A percentile compares a stretch with the other conserved stretches of the same genome.
Conservation (phyloP, 2,329 filamentous ascomycete genomes). For the Aspergillus sp. region DNA sequence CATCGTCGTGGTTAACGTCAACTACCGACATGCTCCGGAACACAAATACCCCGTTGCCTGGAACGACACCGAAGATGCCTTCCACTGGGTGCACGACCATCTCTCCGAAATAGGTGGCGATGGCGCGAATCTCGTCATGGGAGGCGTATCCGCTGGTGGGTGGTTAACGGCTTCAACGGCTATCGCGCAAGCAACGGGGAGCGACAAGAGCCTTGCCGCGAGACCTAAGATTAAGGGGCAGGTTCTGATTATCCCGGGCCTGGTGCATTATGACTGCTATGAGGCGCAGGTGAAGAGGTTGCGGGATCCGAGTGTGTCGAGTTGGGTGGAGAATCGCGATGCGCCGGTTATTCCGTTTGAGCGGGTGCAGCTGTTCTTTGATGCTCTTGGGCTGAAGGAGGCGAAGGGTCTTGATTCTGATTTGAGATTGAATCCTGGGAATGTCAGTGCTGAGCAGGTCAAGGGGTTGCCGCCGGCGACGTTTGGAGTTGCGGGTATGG, state of each 20-base stretch:
- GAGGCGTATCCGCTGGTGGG: constrained; percentile 52
- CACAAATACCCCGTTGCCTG: constrained; percentile 53
- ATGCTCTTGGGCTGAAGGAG: constrained; percentile 24
- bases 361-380: constrained; percentile 35
- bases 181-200: constrained; percentile 38
- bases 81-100: constrained; percentile 54
- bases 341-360: constrained; percentile 52
- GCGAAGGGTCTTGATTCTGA: constrained; percentile 35
- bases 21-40: constrained; percentile 61
- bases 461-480: constrained; percentile 46
- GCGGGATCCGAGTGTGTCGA: constrained; percentile 43
- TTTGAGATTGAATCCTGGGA: constrained; percentile 42
- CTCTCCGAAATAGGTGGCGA: constrained; percentile 43
- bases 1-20: constrained; percentile 54
- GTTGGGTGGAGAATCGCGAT: constrained; percentile 46
- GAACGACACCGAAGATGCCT: constrained; percentile 55
- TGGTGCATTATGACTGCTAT: constrained; percentile 42
- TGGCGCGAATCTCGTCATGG: constrained; percentile 42
- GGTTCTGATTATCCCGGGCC: constrained; percentile 51
- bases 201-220: constrained; percentile 17
- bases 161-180: constrained; percentile 46
- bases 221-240: constrained; percentile 48
- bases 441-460: constrained; percentile 31
- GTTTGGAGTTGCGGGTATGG: constrained; percentile 48
- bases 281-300: constrained; percentile 36